Evolutionary conservation across 176 grass and related monocot genomes (phyloP), one percentile per base, ranked within the genome.

Genomic region (Aegilops sharonensis): DNA sequence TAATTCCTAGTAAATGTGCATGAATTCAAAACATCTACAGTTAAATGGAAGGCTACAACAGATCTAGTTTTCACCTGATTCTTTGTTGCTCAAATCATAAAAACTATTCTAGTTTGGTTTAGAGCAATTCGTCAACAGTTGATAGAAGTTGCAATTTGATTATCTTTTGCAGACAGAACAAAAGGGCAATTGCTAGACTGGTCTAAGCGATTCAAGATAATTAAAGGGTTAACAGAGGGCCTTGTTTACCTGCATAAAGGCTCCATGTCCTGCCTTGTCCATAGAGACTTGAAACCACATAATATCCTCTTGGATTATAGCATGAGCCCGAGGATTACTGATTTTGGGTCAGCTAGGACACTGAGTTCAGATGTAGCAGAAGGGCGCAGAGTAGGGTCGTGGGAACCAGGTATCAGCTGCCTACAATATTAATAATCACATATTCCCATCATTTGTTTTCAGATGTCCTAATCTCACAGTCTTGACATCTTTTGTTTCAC

Each of bases 171-270:
- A 91, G 86, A 70, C 0, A 27, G 59, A 85, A 62, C 3, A 56
- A 85, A 48, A 0, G 56, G 78, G 0, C 6, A 10, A 24, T 57
- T 83, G 8, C 24, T 86, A 66, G n/a, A 30, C 32, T 91, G 86
- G 86, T 75, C 54, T 35, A 88, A 47, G 64, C 64, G 86, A 56
- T 57, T 88, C 68, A 40, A 83, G 30, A 88, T 91, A 81, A 91
- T 91, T 40, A 63, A 78, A 85, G 86, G 90, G 21, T 3, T 91
- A 72, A 73, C 61, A 11, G 69, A 85, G 3, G 90, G 78, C 35
- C 90, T 91, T 82, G 17, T 91, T 85, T 91, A 88, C 59, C 78
- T 91, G 54, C 90, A 91, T 66, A 91, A 85, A 34, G 13, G 83
- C 30, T 84, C 82, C 14, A 54, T 30, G 15, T 74, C 23, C 21